A percentile compares a stretch with the other conserved stretches of the same genome.
phyloP scores from a whole-genome alignment of 257 asterid genomes.

The Cordia subcordata region DNA sequence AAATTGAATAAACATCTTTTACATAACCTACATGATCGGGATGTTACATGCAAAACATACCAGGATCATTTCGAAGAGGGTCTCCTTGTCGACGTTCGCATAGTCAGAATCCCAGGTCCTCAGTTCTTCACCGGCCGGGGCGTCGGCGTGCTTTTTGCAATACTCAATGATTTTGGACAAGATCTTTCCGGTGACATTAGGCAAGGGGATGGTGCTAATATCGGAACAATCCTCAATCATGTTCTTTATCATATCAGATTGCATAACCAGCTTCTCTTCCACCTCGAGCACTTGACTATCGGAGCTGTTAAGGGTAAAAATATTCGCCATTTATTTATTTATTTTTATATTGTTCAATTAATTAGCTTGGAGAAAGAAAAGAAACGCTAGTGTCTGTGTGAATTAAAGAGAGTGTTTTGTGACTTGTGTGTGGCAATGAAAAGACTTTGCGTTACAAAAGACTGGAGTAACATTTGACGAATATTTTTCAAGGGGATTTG shows the following conservation, averaged over 20 bases:
- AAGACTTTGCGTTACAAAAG: no score
- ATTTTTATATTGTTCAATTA: no score
- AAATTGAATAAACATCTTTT: not conserved
- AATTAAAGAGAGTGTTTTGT: no score
- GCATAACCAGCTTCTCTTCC: not conserved
- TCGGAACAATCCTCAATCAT: conserved; percentile 8
- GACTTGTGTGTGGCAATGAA: no score
- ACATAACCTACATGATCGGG: no score
- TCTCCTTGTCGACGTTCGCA: not conserved
- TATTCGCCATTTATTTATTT: not conserved
- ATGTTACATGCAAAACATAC: not conserved
- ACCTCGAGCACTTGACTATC: conserved; percentile 8
- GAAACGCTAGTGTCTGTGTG: no score
- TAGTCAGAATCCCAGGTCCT: conserved; percentile 6
- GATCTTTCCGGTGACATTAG: conserved; percentile 3
- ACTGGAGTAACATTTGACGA: no score
- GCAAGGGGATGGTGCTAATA: conserved; percentile 3
- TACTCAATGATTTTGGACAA: conserved; percentile 18
- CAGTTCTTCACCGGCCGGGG: not conserved
- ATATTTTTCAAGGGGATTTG: no score
- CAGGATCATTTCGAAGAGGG: not conserved
- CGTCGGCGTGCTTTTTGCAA: conserved; percentile 2
- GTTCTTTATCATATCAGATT: conserved; percentile 3
- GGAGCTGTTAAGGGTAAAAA: not conserved
- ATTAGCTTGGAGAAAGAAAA: no score